Evolutionary conservation across 148 eudicot species (phyloP), one percentile per base, ranked within the genome.

Genomic region (Amaranthus cruentus): DNA sequence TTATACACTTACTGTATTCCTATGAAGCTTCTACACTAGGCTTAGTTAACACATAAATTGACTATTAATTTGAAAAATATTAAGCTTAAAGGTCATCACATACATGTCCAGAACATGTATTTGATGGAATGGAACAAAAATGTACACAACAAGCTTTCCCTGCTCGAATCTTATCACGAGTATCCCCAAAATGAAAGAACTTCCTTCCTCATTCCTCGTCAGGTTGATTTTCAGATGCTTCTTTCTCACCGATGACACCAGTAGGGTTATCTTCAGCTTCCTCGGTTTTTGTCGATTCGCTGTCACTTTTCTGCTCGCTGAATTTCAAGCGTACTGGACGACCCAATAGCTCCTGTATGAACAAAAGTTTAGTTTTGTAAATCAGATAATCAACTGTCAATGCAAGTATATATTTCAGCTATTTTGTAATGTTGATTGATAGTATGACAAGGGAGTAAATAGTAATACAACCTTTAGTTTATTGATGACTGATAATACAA

Each of bases 321-420:
- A 91, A 80, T 80, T 86, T 88, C 73, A 94, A 68, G 73, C 72
- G 77, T 62, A 94, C 71, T 47, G 95, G 84, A 68, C 98, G 85
- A 12, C 91, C 97, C 79, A 89, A 48, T 72, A 91, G 69, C 78
- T 91, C 97, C 98, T 94, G 75, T 71, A 80, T n/a, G 18, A 53
- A 54, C 57, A 10, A 57, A 56, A 55, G 1, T 8, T 6, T 49
- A 13, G 65, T 2, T 55, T 38, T 46, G 47, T 73, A 5, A 56
- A 2, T 8, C 55, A 15, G 47, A 55, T 13, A 69, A 68, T 7
- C 55, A 50, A 58, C 51, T 50, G 50, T 50, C 14, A 47, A 6
- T 12, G 12, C 55, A 61, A 9, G 57, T 49, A 47, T 12, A 18
- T 12, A 5, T 14, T 14, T 70, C 14, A 70, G 14, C 13, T 42